Conservation (phyloP, 2,329 filamentous ascomycete species). For the Fusarium succisae region DNA sequence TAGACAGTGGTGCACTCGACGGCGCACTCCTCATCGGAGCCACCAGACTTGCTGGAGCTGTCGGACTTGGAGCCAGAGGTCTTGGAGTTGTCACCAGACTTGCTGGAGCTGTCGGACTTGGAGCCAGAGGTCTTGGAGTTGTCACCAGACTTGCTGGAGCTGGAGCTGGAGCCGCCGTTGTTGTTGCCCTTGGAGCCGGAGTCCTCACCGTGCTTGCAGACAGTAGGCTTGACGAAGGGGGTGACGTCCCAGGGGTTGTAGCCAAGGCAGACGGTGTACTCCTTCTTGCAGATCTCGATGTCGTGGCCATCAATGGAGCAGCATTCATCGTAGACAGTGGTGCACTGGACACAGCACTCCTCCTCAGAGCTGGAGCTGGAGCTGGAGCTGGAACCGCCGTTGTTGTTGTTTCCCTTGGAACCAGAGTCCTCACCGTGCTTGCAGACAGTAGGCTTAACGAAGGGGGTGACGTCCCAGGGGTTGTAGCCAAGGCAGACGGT, state of each 20-base stretch:
- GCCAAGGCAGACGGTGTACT: constrained; percentile 21
- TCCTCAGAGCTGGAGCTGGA: constrained; percentile 8
- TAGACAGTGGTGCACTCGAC: constrained; percentile 20
- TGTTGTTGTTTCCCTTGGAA: background rate
- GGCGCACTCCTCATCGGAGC: constrained; percentile 18
- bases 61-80: background rate
- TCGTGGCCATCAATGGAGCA: constrained; percentile 11
- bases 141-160: background rate
- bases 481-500: constrained; percentile 25
- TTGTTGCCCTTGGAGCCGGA: background rate
- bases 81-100: background rate
- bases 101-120: background rate
- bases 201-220: constrained; percentile 26
- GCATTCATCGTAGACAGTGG: constrained; percentile 24
- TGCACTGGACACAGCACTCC: constrained; percentile 28
- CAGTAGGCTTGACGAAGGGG: constrained; percentile 25
- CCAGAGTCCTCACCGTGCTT: constrained; percentile 5
- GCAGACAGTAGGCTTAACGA: constrained; percentile 17
- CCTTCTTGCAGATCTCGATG: constrained; percentile 20
- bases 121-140: background rate
- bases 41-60: background rate
- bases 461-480: constrained; percentile 12
- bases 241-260: constrained; percentile 19
- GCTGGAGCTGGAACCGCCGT: background rate
- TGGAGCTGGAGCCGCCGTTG: background rate